These are phyloP conservation scores for Pseudoscleropodium purum DNA, from an alignment of 225 moss, liverwort and hornwort species.

Conservation along the genomic window DNA sequence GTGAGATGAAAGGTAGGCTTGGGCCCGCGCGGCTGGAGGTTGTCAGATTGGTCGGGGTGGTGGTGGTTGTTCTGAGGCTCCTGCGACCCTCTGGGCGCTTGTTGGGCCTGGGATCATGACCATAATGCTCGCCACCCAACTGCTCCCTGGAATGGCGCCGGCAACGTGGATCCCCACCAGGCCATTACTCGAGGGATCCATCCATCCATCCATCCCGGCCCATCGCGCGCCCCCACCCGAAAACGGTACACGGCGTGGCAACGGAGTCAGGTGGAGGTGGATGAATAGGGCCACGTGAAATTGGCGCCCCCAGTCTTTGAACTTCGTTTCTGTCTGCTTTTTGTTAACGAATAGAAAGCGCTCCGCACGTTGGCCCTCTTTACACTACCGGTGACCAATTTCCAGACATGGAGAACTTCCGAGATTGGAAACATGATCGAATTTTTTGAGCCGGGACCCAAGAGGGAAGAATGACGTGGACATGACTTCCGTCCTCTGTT, in stretches of 20 bases:
- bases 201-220: neutral
- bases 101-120: slow-evolving; percentile 4
- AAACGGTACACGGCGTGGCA: neutral
- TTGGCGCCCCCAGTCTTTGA: neutral
- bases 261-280: neutral
- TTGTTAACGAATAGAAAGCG: neutral
- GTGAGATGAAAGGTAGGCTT: neutral
- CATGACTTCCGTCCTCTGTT: neutral
- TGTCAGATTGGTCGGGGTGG: slow-evolving; percentile 17
- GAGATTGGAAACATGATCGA: neutral
- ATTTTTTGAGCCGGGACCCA: too few species aligned
- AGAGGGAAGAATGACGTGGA: neutral
- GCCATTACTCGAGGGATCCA: neutral
- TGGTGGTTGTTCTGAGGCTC: neutral
- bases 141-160: slow-evolving; percentile 31
- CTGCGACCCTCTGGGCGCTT: neutral
- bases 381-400: neutral
- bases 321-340: neutral
- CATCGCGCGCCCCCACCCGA: neutral
- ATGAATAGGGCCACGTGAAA: neutral
- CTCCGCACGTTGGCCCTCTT: neutral
- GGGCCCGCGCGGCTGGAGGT: neutral
- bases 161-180: slow-evolving; percentile 5
- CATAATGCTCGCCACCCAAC: slow-evolving; percentile 24
- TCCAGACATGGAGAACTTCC: neutral